A percentile compares a stretch with the other conserved stretches of the same genome.
These are phyloP conservation scores for Leptographium lundbergii DNA, from an alignment of 2,329 filamentous ascomycete genomes.

Conservation along the genomic window DNA sequence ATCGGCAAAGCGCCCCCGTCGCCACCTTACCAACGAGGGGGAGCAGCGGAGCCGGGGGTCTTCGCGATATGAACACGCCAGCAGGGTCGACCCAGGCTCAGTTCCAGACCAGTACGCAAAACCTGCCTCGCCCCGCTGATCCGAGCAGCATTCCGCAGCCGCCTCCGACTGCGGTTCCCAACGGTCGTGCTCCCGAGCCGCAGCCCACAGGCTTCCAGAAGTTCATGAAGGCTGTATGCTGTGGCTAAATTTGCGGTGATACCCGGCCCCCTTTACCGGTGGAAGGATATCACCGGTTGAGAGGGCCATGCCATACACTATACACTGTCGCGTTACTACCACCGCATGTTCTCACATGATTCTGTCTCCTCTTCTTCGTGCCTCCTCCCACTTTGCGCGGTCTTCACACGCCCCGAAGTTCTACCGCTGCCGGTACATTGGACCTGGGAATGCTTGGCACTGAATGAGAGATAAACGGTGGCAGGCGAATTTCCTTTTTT, in stretches of 20 bases:
- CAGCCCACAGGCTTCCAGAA: slow-evolving; percentile 81
- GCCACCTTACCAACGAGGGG: slow-evolving; percentile 64
- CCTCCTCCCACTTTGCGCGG: background rate
- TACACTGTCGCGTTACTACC: background rate
- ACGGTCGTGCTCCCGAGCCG: slow-evolving; percentile 48
- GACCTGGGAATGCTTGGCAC: background rate
- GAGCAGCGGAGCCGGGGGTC: slow-evolving; percentile 59
- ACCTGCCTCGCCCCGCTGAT: slow-evolving; percentile 55
- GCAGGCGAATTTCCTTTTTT: background rate
- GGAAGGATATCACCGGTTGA: background rate
- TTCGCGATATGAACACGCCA: slow-evolving; percentile 68
- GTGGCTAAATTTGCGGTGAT: slow-evolving; percentile 44
- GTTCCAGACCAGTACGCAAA: slow-evolving; percentile 90
- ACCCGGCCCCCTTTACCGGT: background rate
- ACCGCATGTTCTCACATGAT: background rate
- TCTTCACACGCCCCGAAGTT: background rate
- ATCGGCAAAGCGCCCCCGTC: slow-evolving; percentile 67
- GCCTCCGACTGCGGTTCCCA: slow-evolving; percentile 27
- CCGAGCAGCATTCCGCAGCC: slow-evolving; percentile 28
- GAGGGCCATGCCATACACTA: background rate
- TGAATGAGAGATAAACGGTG: background rate
- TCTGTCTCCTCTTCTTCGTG: background rate
- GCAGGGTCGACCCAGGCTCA: slow-evolving; percentile 89
- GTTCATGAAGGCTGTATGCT: slow-evolving; percentile 86
- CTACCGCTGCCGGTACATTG: background rate